Evolutionary conservation across 768 basidiomycete genomes (phyloP), one percentile per base, ranked within the genome.

Genomic region (Leccinum olivaceopallidum): DNA sequence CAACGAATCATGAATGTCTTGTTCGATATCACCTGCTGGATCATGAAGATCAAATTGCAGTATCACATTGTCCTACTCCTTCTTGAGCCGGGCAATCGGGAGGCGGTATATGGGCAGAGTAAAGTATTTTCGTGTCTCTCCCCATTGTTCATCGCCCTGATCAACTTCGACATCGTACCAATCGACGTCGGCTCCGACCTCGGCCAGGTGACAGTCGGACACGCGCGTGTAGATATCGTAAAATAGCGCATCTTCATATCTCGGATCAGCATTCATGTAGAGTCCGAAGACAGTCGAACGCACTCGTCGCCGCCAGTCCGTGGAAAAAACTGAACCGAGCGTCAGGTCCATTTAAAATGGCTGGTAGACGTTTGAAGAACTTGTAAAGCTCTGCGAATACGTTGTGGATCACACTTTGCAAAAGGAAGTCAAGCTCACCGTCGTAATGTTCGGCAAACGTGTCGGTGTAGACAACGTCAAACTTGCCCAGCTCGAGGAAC

Each of bases 261-360:
- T 26, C 22, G 7, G 44, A 51, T 63, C 53, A 60, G 55, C 20
- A 51, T 28, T 47, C 26, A 22, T 37, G 16, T 12, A 24, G 8
- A 26, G 12, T 22, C 18, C 5, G 7, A 20, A 57, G 36, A 51
- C 39, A 53, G 44, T 37, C 4, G 26, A 24, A 77, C 88, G 72
- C 69, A 90, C 93, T 94, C 8, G 94, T 98, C 32, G 95, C 96
- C 16, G 93, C 97, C 9, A 99, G 83, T 13, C 97, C 97, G 69
- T 99, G 94, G 82, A 98, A 99, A 76, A 98, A 99, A 61, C 94
- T 89, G 71, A 95, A 92, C 16, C 85, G 80, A n/a, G 90, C 88
- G 14, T 86, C 79, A n/a, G 85, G 82, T 14, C 86, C 86, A 22
- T 81, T 80, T 16, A 98, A 79, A 5, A 99, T 79, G 66, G 90